Percentiles rank a stretch among this genome's conserved stretches.
Evolutionary conservation across 225 moss, liverwort and hornwort species (phyloP).

Genomic region (Marchantia polymorpha): DNA sequence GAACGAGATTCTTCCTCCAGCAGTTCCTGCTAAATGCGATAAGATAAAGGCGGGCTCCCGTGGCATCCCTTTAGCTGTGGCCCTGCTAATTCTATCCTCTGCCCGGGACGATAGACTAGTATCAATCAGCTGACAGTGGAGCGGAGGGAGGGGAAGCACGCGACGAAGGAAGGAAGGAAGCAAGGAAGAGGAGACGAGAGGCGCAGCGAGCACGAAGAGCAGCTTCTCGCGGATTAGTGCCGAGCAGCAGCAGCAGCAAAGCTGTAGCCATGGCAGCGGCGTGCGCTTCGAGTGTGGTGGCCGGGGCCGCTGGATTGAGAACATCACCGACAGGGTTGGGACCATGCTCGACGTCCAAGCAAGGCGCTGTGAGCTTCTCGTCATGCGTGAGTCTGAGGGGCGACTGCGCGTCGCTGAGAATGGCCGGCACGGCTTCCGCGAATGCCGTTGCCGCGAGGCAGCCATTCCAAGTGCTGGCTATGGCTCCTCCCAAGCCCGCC

Average conservation of each 20-base stretch:
- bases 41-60: no score
- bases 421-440: not conserved
- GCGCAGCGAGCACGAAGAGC: no score
- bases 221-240: no score
- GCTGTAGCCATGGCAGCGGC: conserved; percentile 29
- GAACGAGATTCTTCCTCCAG: no score
- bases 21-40: no score
- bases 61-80: no score
- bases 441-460: conserved; percentile 28
- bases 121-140: no score
- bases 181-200: no score
- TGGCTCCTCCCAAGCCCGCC: conserved; percentile 54
- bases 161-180: no score
- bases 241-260: not conserved
- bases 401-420: conserved; percentile 5
- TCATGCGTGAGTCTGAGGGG: conserved; percentile 33
- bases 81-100: no score
- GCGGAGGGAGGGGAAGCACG: no score
- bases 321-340: not conserved
- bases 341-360: conserved; percentile 18
- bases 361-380: conserved; percentile 28
- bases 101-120: no score
- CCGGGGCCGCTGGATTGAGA: conserved; percentile 11
- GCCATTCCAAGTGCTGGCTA: conserved; percentile 49
- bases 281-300: conserved; percentile 4